Evolutionary conservation across 2,329 filamentous ascomycete species (phyloP).

Genomic region (Colletotrichum spinosum): DNA sequence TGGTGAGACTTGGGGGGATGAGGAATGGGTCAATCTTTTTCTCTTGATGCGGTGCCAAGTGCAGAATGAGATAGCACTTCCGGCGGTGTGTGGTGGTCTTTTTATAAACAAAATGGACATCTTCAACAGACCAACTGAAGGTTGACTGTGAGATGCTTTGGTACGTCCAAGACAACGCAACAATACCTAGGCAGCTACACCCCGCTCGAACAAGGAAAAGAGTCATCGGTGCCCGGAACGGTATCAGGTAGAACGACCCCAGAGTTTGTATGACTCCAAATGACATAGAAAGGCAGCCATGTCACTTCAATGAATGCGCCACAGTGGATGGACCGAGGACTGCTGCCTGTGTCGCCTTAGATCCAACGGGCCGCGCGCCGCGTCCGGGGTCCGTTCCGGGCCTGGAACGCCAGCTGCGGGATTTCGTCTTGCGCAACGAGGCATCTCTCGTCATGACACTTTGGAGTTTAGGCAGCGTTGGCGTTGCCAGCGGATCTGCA

Average conservation of each 20-base stretch:
- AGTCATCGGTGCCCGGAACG: constrained; percentile 17
- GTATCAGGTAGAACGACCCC: not conserved
- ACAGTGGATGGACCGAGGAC: no score
- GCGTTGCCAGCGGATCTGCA: no score
- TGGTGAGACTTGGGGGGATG: not conserved
- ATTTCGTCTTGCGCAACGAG: no score
- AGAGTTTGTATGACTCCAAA: constrained; percentile 4
- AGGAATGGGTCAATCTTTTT: no score
- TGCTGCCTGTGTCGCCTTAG: constrained; percentile 25
- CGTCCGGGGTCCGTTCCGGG: not conserved
- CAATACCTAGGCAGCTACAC: constrained; percentile 20
- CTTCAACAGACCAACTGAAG: not conserved
- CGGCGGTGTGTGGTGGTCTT: no score
- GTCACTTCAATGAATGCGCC: no score
- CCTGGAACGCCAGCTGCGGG: no score
- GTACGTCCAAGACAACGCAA: not conserved
- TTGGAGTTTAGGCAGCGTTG: no score
- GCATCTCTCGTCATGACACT: no score
- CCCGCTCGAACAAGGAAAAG: constrained; percentile 25
- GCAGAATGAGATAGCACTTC: no score
- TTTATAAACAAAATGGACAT: not conserved
- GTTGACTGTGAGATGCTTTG: not conserved
- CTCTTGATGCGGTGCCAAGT: no score
- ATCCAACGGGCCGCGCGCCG: not conserved
- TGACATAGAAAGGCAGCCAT: not conserved